Base-by-base conservation (phyloP, 495 filamentous ascomycete species). In the Hypomontagnella monticulosa region DNA sequence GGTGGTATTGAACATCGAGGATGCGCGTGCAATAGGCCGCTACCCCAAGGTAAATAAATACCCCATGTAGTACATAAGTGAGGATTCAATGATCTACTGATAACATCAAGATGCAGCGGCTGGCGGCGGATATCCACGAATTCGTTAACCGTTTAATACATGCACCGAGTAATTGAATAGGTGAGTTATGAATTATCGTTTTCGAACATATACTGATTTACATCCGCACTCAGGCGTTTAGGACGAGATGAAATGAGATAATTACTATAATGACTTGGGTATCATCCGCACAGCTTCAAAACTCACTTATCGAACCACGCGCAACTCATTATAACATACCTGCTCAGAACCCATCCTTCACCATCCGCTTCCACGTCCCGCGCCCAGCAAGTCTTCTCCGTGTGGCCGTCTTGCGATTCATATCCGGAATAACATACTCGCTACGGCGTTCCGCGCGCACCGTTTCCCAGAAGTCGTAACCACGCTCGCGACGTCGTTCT, bases 401-500 rank as follows among this genome's bases (percentile, higher is more conserved):
- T 36, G 66, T 50, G n/a, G 60, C 57, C 23, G 51, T 52, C 71
- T 71, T 75, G 16, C 74, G 61, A 46, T 82, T 82, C 46, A 75
- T 57, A 23, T 75, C 75, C n/a, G 80, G 79, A 50, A 81, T 80
- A 58, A 75, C 69, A 55, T 80, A 78, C 47, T 62, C 66, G 52
- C 43, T 58, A 10, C 40, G 61, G 5, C 71, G 65, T 52, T 79
- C 72, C 33, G 67, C 59, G 56, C 74, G 74, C 46, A 80, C 64
- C 52, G 67, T 72, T 20, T 71, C 79, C 80, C 80, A 82, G 37
- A 80, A 80, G 44, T 82, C 80, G 50, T 75, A 80, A 4, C 61
- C 72, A 44, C 66, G 61, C 54, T 82, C 80, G 32, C 75, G 73
- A 14, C 47, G 67, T 15, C 51, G 57, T 42, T 41, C 48, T 51